Conservation (phyloP, 78 protist genomes). For the Cyanophora paradoxa region DNA sequence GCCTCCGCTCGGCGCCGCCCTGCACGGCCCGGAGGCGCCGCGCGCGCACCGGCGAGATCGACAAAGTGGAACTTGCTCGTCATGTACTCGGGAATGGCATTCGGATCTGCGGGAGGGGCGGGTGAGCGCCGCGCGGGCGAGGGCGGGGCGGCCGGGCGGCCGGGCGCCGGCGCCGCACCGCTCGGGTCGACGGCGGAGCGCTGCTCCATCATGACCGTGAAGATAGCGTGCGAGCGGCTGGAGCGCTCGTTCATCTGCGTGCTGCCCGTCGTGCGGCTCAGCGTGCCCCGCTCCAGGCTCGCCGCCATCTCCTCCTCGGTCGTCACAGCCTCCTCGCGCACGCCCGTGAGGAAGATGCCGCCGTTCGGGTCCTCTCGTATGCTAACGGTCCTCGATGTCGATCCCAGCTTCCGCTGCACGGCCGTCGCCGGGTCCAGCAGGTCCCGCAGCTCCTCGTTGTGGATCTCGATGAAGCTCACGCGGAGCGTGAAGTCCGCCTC, state of each 20-base stretch:
- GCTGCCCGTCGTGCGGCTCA: conserved; percentile 29
- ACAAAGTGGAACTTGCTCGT: conserved; percentile 48
- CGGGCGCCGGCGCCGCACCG: not conserved
- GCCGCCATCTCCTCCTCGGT: conserved; percentile 6
- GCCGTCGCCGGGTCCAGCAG: not conserved
- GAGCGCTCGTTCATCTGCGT: conserved; percentile 44
- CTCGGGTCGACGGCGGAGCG: not conserved
- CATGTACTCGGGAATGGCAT: too few species aligned
- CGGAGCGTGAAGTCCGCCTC: not conserved
- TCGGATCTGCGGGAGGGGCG: too few species aligned
- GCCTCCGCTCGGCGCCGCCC: too few species aligned
- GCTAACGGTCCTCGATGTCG: not conserved
- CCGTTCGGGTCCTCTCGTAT: conserved; percentile 24
- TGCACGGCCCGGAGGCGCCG: not conserved
- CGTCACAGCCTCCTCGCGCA: not conserved
- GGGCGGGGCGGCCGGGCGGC: not conserved
- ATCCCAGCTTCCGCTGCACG: not conserved
- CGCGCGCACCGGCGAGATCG: conserved; percentile 63
- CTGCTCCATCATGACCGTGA: conserved; percentile 28
- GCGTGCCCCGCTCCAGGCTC: conserved; percentile 27
- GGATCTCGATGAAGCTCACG: conserved; percentile 46
- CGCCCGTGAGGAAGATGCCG: not conserved
- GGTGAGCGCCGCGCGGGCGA: too few species aligned
- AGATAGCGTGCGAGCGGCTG: conserved; percentile 54
- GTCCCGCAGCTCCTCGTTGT: conserved; percentile 38